Percentiles rank a stretch among this genome's conserved stretches.
Evolutionary conservation across 2,329 filamentous ascomycete genomes (phyloP).

Genomic region (Blumeria graminis): DNA sequence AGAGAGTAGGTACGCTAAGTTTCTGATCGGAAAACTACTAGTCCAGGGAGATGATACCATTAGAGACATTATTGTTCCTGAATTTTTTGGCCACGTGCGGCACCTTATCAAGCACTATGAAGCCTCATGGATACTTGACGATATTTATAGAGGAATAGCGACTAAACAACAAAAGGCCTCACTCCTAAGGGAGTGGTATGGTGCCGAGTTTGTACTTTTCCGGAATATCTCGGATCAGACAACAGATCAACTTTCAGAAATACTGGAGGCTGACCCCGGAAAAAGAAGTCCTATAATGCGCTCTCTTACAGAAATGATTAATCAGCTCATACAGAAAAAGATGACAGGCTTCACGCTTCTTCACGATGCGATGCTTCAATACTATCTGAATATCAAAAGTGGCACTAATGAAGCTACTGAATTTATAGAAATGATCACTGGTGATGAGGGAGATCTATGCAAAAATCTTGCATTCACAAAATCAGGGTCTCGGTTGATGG

Average conservation of each 20-base stretch:
- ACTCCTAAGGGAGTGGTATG: constrained; percentile 87
- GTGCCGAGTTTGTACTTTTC: constrained; percentile 72
- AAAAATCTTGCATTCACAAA: constrained; percentile 95
- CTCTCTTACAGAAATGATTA: constrained; percentile 66
- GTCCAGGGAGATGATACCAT: constrained; percentile 79
- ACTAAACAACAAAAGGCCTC: constrained; percentile 66
- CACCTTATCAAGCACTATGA: constrained; percentile 90
- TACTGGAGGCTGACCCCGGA: constrained; percentile 54
- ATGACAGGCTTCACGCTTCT: constrained; percentile 93
- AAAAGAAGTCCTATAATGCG: constrained; percentile 76
- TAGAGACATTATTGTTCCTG: constrained; percentile 67
- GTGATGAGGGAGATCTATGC: constrained; percentile 67
- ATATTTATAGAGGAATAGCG: constrained; percentile 77
- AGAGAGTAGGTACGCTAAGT: constrained; percentile 93
- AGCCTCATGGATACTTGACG: constrained; percentile 91
- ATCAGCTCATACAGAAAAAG: constrained; percentile 85
- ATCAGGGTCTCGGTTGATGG: constrained; percentile 62
- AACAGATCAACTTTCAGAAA: constrained; percentile 40
- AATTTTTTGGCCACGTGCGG: constrained; percentile 86
- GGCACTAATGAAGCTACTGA: constrained; percentile 65
- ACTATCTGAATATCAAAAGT: constrained; percentile 56
- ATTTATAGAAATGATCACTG: constrained; percentile 75
- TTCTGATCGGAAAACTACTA: constrained; percentile 83
- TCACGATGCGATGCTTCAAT: constrained; percentile 95
- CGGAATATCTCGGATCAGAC: constrained; percentile 28